Evolutionary conservation across 1,284 basidiomycete genomes (phyloP), one percentile per base, ranked within the genome.

Genomic region (Ceratobasidium sp.): DNA sequence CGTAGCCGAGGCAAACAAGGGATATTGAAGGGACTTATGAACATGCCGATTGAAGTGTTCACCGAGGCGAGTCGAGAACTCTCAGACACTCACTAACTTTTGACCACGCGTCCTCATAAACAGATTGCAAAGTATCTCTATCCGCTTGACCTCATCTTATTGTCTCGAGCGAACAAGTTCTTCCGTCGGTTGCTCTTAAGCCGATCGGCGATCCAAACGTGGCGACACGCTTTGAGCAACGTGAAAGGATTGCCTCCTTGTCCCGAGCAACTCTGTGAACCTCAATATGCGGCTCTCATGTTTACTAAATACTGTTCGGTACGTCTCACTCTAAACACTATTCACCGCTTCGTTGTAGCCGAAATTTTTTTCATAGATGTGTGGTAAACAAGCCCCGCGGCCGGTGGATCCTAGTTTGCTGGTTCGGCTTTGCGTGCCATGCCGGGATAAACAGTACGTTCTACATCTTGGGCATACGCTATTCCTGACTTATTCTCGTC

Each of bases 221-320:
- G 78, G 78, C 64, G 59, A 16, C 35, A 62, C 14, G 70, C 78
- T 23, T 23, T 54, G 20, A 23, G 23, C 7, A 68, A 48, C 38
- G 78, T 60, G 14, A 8, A 30, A 5, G 62, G 38, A 7, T 38
- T 67, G 46, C 54, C 71, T 4, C 62, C 78, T 3, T 76, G 78
- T 62, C 78, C 78, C 6, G 50, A 75, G 38, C 52, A 52, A 8
- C 33, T 78, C 3, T 75, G 71, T n/a, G 71, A 76, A 16, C 78
- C 70, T 1, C 60, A 60, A 30, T 68, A 75, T 33, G 71, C 71
- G 1, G 70, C 57, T 5, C 46, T 78, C 12, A n/a, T 78, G 0
- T 76, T 78, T 35, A 62, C 54, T 20, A 69, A 62, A 14, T 41
- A 62, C 3, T 76, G 78, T 55, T 75, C 66, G 20, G 78, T 78